Percentiles rank a stretch among this genome's conserved stretches.
Evolutionary conservation across 345 rosid species (phyloP).

Genomic region (Psidium friedrichsthalianum): DNA sequence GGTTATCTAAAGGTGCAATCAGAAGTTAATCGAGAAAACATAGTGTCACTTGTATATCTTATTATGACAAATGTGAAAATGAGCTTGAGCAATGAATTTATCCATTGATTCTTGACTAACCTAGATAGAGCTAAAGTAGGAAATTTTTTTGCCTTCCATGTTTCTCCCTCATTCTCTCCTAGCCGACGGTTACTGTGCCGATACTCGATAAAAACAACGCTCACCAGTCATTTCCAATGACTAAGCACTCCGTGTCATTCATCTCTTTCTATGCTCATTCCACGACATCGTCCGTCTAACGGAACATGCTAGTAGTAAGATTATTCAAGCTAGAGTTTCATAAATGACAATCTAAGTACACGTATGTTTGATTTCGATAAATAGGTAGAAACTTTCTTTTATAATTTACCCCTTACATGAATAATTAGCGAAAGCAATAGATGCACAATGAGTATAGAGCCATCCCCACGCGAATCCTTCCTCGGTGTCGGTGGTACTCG

Average conservation of each 20-base stretch:
- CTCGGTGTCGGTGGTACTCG: neutral
- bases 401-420: neutral
- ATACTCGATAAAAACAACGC: neutral
- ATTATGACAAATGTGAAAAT: neutral
- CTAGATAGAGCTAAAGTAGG: neutral
- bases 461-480: neutral
- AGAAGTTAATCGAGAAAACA: neutral
- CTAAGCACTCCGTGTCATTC: neutral
- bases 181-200: neutral
- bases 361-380: neutral
- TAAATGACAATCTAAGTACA: neutral
- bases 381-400: neutral
- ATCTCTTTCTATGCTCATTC: neutral
- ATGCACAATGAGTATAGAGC: neutral
- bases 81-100: neutral
- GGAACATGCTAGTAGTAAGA: neutral
- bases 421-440: neutral
- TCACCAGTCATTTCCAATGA: neutral
- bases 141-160: neutral
- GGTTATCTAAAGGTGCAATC: neutral
- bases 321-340: neutral
- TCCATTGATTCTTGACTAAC: neutral
- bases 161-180: neutral
- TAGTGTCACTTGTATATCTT: neutral
- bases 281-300: neutral